Evolutionary conservation across 176 grass and related monocot genomes (phyloP).

Genomic region (Zoysia japonica): DNA sequence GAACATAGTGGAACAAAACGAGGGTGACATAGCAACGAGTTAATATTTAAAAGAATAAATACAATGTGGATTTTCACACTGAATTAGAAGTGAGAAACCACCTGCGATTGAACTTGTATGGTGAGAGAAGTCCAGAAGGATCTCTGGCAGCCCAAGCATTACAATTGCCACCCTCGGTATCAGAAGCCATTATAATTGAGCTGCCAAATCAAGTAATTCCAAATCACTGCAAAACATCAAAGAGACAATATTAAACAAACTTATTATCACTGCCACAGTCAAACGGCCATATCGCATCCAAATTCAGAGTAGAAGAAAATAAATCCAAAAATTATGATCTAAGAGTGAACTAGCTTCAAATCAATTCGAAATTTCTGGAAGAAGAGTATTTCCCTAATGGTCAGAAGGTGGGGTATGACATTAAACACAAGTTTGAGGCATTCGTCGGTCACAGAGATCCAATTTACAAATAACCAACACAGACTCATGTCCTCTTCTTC

Average conservation of each 20-base stretch:
- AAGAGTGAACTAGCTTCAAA: not conserved
- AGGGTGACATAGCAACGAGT: not conserved
- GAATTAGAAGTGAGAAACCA: not conserved
- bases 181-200: conserved; percentile 40
- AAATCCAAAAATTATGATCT: not conserved
- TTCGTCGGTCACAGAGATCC: too few species aligned
- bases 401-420: too few species aligned
- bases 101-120: conserved; percentile 71
- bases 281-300: not conserved
- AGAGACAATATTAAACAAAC: not conserved
- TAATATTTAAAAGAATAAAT: not conserved
- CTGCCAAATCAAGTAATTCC: not conserved
- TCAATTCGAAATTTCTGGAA: not conserved
- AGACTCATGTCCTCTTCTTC: too few species aligned
- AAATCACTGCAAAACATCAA: not conserved
- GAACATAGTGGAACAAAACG: not conserved
- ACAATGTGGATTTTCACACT: not conserved
- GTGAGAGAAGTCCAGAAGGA: conserved; percentile 64
- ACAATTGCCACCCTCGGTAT: conserved; percentile 47
- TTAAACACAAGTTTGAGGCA: too few species aligned
- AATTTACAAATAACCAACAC: too few species aligned
- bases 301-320: not conserved
- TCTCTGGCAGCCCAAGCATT: conserved; percentile 67
- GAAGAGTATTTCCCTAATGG: not conserved
- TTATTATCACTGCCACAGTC: not conserved